Base-by-base conservation (phyloP, 108 stramenopile genomes). In the Nitzschia sp. region DNA sequence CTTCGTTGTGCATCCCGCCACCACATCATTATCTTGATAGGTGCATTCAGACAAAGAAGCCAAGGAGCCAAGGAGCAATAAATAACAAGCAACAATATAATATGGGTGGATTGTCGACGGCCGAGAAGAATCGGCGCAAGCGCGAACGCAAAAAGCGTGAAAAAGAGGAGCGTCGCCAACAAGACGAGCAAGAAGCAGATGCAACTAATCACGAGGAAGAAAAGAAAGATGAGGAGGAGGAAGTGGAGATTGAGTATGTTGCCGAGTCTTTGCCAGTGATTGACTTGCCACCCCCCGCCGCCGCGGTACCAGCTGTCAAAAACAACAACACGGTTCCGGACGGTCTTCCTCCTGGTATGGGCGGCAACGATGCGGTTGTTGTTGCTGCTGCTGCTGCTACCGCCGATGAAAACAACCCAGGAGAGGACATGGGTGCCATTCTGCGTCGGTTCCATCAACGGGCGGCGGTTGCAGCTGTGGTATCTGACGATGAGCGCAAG, bases 161-260 rank as follows among this genome's bases (percentile, higher is more conserved):
- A 59, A 69, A 70, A 31, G 68, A 68, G 46, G 79, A 80, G 28
- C 68, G 70, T 19, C 69, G 69, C 44, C 59, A 76, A 41, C 66
- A 73, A 31, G 57, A 73, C 59, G 58, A 69, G 38, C 59, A 45
- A 4, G 69, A 52, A 3, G 25, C 54, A 5, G 50, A 31, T 55
- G 59, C 60, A 31, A 44, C 9, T 16, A 13, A 61, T 11, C 17
- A 38, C 67, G 41, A 50, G 3, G 22, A 25, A 15, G 33, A 56
- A 17, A 45, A 47, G 21, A 31, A 54, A 3, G 38, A 22, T 5
- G 68, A 50, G 19, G 41, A 57, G 1, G 69, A 72, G 29, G 71
- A 76, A 4, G 85, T 88, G 3, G 93, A 90, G 59, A 85, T 95
- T 71, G 91, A 92, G 74, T 92, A 95, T 62, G 91, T 92, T 11